A percentile compares a stretch with the other conserved stretches of the same genome.
These are phyloP conservation scores for Ceratocystis alfenasii DNA, from an alignment of 2,329 filamentous ascomycete genomes.

Conservation along the genomic window DNA sequence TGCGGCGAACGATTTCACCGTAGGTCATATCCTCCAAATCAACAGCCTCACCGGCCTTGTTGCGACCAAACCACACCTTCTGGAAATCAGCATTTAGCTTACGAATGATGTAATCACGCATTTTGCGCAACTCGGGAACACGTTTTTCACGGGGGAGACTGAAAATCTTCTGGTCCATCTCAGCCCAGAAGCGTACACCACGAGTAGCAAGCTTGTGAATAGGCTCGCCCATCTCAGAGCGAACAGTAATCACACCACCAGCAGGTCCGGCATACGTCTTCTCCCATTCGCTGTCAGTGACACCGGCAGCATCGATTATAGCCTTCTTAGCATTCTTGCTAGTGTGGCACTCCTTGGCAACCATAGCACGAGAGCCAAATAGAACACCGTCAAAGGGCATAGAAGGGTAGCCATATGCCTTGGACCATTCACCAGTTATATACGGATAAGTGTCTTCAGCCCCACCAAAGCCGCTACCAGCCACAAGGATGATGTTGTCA, in stretches of 20 bases:
- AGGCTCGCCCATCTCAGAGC: constrained; percentile 98
- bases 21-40: constrained; percentile 97
- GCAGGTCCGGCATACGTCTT: constrained; percentile 84
- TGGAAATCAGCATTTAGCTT: constrained; percentile 94
- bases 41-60: constrained; percentile 65
- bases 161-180: constrained; percentile 99
- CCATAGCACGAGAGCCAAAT: constrained; percentile 90
- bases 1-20: constrained; percentile 68
- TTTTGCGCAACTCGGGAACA: constrained; percentile 74
- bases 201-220: constrained; percentile 98
- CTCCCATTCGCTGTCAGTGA: constrained; percentile 78
- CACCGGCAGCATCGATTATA: constrained; percentile 72
- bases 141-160: constrained; percentile 90
- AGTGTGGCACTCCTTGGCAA: constrained; percentile 82
- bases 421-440: constrained; percentile 80
- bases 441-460: constrained; percentile 87
- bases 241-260: constrained; percentile 89
- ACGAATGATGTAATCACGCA: constrained; percentile 82
- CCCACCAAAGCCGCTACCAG: constrained; percentile 83
- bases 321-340: constrained; percentile 80
- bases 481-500: constrained; percentile 77
- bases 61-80: constrained; percentile 90
- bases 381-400: constrained; percentile 93
- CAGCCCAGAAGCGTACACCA: constrained; percentile 91
- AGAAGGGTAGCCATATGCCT: constrained; percentile 70